Evolutionary conservation across 139 green algal genomes (phyloP), one percentile per base, ranked within the genome.

Genomic region (Chlamydomonas sp.): DNA sequence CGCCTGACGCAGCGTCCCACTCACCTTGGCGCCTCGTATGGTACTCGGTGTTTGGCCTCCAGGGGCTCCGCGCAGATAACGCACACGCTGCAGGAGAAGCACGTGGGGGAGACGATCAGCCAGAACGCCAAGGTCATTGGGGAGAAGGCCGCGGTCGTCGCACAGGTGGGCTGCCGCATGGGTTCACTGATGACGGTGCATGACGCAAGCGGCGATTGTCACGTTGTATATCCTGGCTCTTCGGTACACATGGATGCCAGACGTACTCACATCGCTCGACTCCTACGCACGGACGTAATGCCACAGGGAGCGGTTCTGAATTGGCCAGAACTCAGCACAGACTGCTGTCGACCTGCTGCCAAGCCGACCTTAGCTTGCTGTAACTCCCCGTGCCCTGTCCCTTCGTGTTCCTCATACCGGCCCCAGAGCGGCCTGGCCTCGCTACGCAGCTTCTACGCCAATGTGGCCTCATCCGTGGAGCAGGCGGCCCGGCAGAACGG

Each of bases 401-500:
- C 31, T 49, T 49, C 31, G 31, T 49, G 31, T 49, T 49, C 31
- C 31, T 49, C 31, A 49, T 49, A 49, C 69, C 4, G 58, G 6
- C 20, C 77, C 64, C 91, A 92, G 88, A 87, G 83, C 20, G 92
- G 93, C 16, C 94, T 93, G 85, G 79, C 74, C 0, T 79, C 91
- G 49, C 85, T 96, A 72, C 90, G 77, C 17, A 88, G 75, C 49
- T 67, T 96, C 68, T 96, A 96, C 78, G 90, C 93, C 6, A 89
- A 83, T 9, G 90, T 95, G 15, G 93, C 93, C 5, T 91, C 87
- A 1, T 77, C 71, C 2, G 93, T 96, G 69, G 93, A 96, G 90
- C 77, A 71, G 58, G 93, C 79, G 63, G 93, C 93, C 16, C 93
- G 91, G 82, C 77, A 91, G 20, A 85, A 91, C 63, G 93, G 93